Evolutionary conservation across 805 yeast species (phyloP), one percentile per base, ranked within the genome.

Genomic region (baker's yeast (Saccharomyces cerevisiae)): DNA sequence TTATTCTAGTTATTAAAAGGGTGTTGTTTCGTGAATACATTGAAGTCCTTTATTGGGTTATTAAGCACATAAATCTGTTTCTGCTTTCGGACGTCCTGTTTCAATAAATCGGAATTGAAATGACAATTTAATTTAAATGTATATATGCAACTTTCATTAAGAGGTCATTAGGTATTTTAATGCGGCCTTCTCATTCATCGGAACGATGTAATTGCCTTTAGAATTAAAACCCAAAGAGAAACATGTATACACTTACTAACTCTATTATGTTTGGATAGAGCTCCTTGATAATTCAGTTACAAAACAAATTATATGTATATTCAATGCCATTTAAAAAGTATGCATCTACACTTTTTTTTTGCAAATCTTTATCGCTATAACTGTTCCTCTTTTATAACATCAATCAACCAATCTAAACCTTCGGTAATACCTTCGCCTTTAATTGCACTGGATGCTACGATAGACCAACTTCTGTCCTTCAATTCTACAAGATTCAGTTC

Each of bases 381-480:
- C 69, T 89, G 96, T 73, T 91, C 98, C 63, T 92, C 98, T 68
- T 87, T 87, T 58, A 94, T 90, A 41, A 90, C 97, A 65, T 94
- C 97, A 63, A 88, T 90, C 61, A 91, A 74, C 99, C 99, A 92
- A 71, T 92, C 98, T 65, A 92, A 79, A 51, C 98, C 98, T 73
- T 91, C 97, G 14, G 89, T 84, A 63, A 91, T 79, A 46, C 98
- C 98, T 68, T 91, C 97, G 50, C 98, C 98, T 59, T 89, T 86
- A 53, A 91, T 81, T 10, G 98, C 98, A 73, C 96, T 86, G 61
- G 96, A 87, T 1, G 97, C 96, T 53, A 92, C 96, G 61, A 92
- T 91, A 63, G 96, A 88, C 98, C 98, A 91, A 67, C 95, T 87
- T 70, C 98, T 81, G 70, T 91, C 97, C 71, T 92, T 91, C 64